Evolutionary conservation across 768 basidiomycete genomes (phyloP), one percentile per base, ranked within the genome.

Genomic region (Chlorophyllum brunneum): DNA sequence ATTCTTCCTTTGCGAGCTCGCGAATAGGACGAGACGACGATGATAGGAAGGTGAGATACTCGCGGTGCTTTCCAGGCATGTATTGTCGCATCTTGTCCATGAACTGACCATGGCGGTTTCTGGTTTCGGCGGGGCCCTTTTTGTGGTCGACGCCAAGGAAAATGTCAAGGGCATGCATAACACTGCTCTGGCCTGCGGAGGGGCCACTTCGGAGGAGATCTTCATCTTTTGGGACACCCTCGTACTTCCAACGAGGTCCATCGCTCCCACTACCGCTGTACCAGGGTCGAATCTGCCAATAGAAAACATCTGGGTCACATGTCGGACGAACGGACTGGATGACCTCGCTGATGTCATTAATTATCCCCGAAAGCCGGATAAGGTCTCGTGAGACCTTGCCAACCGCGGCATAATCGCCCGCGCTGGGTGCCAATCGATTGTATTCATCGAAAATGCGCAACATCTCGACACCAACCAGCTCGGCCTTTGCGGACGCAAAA

Each of bases 31-130:
- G 83, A 11, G 81, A 78, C 47, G 77, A 73, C 10, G 73, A 68
- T 1, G 79, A 72, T 31, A 98, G 78, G 59, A 83, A 80, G 20
- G 70, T 67, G 49, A 98, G 79, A 71, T 93, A 98, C 40, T 86
- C 82, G 37, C 90, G 85, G 70, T 98, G 95, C 48, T 80, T 81
- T 11, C 88, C 87, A 0, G 95, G 95, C 95, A 98, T 98, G 70
- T 98, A 98, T 18, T 81, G 80, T 52, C 90, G 73, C 94, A 97
- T 97, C 42, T 92, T 79, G 53, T 88, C 85, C 86, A 98, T 93
- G 72, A 98, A 98, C 0, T 84, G 81, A 31, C 70, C 76, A 67
- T 81, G 90, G 34, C 77, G 86, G 59, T 67, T 79, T 69, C 80
- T 83, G 65, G 90, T 82, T 52, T 73, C 67, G 41, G 76, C 67